Base-by-base conservation (phyloP, 73 alveolate genomes). In the Stentor roeselii region DNA sequence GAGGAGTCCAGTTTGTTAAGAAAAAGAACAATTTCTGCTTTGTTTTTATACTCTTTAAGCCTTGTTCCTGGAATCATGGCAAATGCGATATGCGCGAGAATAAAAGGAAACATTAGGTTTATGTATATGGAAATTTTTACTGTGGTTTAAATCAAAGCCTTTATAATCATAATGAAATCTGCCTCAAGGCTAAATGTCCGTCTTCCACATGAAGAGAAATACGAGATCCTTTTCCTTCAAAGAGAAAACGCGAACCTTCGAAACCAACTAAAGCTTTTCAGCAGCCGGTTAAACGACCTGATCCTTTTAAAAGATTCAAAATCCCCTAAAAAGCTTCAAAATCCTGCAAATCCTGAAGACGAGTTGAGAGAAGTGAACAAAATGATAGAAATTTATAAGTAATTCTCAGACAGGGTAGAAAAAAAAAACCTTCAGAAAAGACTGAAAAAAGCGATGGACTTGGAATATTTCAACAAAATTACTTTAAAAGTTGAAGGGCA, bases 31-130 rank as follows among this genome's bases (percentile, higher is more conserved):
- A 76, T 41, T 0, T 76, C n/a, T 37, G 14, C 82, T 36, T 41
- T 40, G 32, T 76, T n/a, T 21, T 76, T n/a, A 38, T 37, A 76
- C 36, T 76, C 67, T 37, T 76, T 39, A 21, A 31, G 84, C 0
- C n/a, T 35, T 76, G 39, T 40, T 37, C 84, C 84, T 76, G 84
- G 84, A n/a, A n/a, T n/a, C n/a, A n/a, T n/a, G n/a, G n/a, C n/a
- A n/a, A n/a, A n/a, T n/a, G n/a, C n/a, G n/a, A n/a, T n/a, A n/a
- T n/a, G n/a, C n/a, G n/a, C n/a, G n/a, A n/a, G n/a, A n/a, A n/a
- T n/a, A n/a, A n/a, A n/a, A n/a, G n/a, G n/a, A n/a, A n/a, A n/a
- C n/a, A n/a, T n/a, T n/a, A n/a, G n/a, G n/a, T n/a, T n/a, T n/a
- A n/a, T n/a, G n/a, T n/a, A n/a, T n/a, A n/a, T n/a, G n/a, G n/a